Base-by-base conservation (phyloP, 2,329 filamentous ascomycete genomes). In the Aulographum hederae region DNA sequence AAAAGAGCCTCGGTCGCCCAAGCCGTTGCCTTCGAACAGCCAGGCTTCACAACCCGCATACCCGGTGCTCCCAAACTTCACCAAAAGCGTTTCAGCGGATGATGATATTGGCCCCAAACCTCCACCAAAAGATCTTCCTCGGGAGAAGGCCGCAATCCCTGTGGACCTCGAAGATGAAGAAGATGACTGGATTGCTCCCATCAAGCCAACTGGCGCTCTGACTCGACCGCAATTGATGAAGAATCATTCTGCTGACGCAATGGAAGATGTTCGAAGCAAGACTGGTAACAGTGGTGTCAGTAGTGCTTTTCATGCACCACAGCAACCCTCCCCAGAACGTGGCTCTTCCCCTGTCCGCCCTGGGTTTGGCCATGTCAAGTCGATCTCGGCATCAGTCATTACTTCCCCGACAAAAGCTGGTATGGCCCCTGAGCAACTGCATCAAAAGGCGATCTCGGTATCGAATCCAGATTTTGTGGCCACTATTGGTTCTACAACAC, bases 351-450 rank as follows among this genome's bases (percentile, higher is more conserved):
- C 41, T 2, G 23, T 30, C n/a, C 32, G 37, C 58, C 58, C 45
- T 11, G 47, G 48, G 21, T 37, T 61, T 17, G 56, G 58, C 2
- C 70, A 78, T 43, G 56, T 58, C 18, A 80, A 79, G 46, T 73
- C 74, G 4, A 59, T 56, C 4, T 78, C 77, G 11, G 68, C 74
- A 5, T 67, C 74, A 3, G 57, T 61, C 3, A 51, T 75, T 18
- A 54, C 57, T 15, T 69, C 67, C 1, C 65, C 67, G 20, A 34
- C 60, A 47, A 43, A 50, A 39, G 43, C 37, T 34, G 41, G 44
- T 3, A 46, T 52, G 33, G 44, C 50, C 34, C 39, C 48, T 11
- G 50, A 53, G 6, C 47, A 40, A 11, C 47, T 55, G 23, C 57
- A 68, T 33, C 66, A 71, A 39, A 80, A 79, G 51, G 61, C 61